Base-by-base conservation (phyloP, 2,329 filamentous ascomycete species). In the Aschersonia sp. region DNA sequence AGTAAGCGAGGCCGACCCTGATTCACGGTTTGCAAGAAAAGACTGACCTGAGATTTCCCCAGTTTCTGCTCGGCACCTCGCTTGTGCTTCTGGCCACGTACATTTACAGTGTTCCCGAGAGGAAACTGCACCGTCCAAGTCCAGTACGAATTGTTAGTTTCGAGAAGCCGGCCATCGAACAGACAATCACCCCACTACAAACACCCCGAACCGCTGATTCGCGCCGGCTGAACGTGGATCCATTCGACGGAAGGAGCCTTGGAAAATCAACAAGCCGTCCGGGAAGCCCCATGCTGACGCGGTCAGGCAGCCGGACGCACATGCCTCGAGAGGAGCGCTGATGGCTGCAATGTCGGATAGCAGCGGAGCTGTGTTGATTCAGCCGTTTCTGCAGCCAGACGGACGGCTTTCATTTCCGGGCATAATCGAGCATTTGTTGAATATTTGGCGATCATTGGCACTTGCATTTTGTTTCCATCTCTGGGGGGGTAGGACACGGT, bases 51-150 rank as follows among this genome's bases (percentile, higher is more conserved):
- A 32, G 32, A 6, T 39, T 42, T 42, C 7, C 40, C 2, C 46
- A 96, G 89, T 95, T 94, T 62, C 58, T 94, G 39, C 51, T 87
- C 45, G 92, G 92, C 47, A 89, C 89, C 0, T 70, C 72, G 9
- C 69, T 92, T 45, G 89, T 97, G 7, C 68, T 96, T 1, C 73
- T 78, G 42, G 83, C 89, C 3, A 94, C 87, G 2, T 96, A 88
- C 61, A 72, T 96, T 12, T 96, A 95, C 69, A 87, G 79, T 51
- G 75, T 76, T 5, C 75, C 79, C 1, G 78, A 87, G 52, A 68
- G 73, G 22, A 71, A 76, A 47, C 51, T 55, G 6, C 56, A 56
- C 42, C 76, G 80, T 12, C 79, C 85, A 29, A 69, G 78, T 0
- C 78, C 83, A 0, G 79, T 87, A 56, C 76, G 68, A 53, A 81